These are phyloP conservation scores for Linderina pennispora DNA, from an alignment of 192 early-diverging fungal species.

Conservation along the genomic window DNA sequence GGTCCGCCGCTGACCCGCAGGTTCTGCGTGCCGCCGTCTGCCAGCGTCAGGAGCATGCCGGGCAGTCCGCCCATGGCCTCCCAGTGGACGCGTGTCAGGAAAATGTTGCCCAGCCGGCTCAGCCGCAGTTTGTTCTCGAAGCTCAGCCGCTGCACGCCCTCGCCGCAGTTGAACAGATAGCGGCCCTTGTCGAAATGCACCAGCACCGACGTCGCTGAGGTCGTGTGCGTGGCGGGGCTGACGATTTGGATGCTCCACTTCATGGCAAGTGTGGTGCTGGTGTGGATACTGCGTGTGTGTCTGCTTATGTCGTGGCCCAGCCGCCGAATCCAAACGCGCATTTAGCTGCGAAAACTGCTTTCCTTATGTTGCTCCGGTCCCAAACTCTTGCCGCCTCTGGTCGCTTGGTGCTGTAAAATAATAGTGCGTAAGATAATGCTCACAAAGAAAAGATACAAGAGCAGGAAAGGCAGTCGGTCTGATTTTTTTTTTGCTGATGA, in stretches of 20 bases:
- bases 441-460: too few species aligned
- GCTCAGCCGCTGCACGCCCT: slow-evolving; percentile 83
- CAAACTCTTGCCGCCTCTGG: too few species aligned
- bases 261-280: slow-evolving; percentile 36
- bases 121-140: slow-evolving; percentile 69
- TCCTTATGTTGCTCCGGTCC: too few species aligned
- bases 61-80: slow-evolving; percentile 82
- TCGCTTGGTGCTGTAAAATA: too few species aligned
- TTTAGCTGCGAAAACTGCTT: too few species aligned
- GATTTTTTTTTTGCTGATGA: too few species aligned
- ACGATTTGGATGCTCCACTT: slow-evolving; percentile 56
- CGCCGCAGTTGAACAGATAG: slow-evolving; percentile 92
- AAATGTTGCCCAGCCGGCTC: slow-evolving; percentile 66
- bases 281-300: slow-evolving; percentile 10
- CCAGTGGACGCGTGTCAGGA: slow-evolving; percentile 84
- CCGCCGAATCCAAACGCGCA: background rate
- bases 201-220: slow-evolving; percentile 58
- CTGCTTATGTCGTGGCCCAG: background rate
- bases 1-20: slow-evolving; percentile 66
- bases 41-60: slow-evolving; percentile 88
- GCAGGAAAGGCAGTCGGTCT: too few species aligned
- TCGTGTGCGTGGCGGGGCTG: slow-evolving; percentile 49
- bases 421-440: too few species aligned
- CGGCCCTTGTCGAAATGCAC: slow-evolving; percentile 67
- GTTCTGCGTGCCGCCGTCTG: slow-evolving; percentile 61